Percentiles rank a stretch among this genome's conserved stretches.
Conservation (phyloP, 805 yeast species). For the Candida namnaoensis region DNA sequence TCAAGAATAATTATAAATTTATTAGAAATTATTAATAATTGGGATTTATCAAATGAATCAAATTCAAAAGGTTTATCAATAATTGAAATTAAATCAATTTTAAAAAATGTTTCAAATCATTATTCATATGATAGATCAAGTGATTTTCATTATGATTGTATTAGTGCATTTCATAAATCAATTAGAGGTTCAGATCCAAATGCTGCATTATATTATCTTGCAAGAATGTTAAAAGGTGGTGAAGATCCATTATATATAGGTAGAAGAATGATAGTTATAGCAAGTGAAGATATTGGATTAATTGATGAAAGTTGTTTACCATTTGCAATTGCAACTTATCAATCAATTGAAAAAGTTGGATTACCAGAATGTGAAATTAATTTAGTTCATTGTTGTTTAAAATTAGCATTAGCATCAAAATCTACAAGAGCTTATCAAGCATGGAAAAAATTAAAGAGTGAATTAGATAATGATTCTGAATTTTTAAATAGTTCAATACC, state of each 20-base stretch:
- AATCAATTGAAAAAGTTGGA: slow-evolving; percentile 84
- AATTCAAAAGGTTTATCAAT: not conserved
- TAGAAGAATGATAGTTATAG: slow-evolving; percentile 87
- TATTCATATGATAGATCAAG: slow-evolving; percentile 79
- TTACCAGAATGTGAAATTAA: slow-evolving; percentile 90
- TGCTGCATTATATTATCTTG: slow-evolving; percentile 83
- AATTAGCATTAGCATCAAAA: slow-evolving; percentile 77
- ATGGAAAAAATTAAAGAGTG: slow-evolving; percentile 55
- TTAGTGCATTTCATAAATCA: slow-evolving; percentile 91
- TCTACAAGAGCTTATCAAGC: slow-evolving; percentile 83
- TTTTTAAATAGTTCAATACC: slow-evolving; percentile 52
- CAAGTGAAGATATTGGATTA: slow-evolving; percentile 90
- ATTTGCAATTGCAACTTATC: slow-evolving; percentile 77
- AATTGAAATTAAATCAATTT: slow-evolving; percentile 20
- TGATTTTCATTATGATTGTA: slow-evolving; percentile 90
- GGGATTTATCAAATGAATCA: not conserved
- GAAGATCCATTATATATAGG: slow-evolving; percentile 89
- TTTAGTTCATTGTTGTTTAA: slow-evolving; percentile 89
- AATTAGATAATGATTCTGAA: slow-evolving; percentile 48
- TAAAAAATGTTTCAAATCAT: slow-evolving; percentile 34
- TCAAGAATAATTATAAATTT: slow-evolving; percentile 77
- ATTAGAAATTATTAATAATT: slow-evolving; percentile 54
- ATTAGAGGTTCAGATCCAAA: slow-evolving; percentile 85
- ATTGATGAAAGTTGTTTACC: slow-evolving; percentile 80
- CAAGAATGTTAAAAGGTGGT: slow-evolving; percentile 85